These are phyloP conservation scores for Syzygium jambos DNA, from an alignment of 345 rosid species.

Conservation along the genomic window DNA sequence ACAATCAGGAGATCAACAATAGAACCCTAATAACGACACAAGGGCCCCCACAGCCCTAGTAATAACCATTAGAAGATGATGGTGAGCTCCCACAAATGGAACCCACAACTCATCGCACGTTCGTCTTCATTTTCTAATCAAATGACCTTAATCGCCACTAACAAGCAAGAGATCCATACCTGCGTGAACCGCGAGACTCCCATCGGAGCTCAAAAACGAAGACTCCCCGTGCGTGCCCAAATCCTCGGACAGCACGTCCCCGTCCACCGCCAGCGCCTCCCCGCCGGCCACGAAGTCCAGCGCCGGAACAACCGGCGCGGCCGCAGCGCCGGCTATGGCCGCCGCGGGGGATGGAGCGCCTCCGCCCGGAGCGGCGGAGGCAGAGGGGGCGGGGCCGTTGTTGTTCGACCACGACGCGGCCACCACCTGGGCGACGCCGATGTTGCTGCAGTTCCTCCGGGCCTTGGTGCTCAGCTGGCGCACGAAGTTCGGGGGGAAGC, in stretches of 20 bases:
- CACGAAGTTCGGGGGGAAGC: conserved; percentile 92
- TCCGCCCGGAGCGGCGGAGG: conserved; percentile 47
- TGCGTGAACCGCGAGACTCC: conserved; percentile 88
- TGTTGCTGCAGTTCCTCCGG: conserved; percentile 97
- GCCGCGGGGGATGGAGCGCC: conserved; percentile 26
- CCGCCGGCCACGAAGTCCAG: conserved; percentile 17
- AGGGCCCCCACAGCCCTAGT: background rate
- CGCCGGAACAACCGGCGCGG: conserved; percentile 27
- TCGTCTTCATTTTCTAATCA: background rate
- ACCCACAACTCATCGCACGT: background rate
- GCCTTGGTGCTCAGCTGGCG: conserved; percentile 96
- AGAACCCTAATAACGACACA: background rate
- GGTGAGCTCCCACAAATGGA: background rate
- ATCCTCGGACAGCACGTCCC: conserved; percentile 46
- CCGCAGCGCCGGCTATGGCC: conserved; percentile 28
- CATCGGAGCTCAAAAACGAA: conserved; percentile 83
- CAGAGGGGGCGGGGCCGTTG: conserved; percentile 18
- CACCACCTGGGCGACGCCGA: conserved; percentile 97
- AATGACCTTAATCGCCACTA: background rate
- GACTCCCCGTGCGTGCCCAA: conserved; percentile 25
- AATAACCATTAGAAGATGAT: background rate
- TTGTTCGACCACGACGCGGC: conserved; percentile 95
- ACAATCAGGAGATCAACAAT: background rate
- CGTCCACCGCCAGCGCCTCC: conserved; percentile 35
- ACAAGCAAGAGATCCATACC: conserved; percentile 29